Conservation (phyloP, 257 asterid genomes). For the Prunella vulgaris region DNA sequence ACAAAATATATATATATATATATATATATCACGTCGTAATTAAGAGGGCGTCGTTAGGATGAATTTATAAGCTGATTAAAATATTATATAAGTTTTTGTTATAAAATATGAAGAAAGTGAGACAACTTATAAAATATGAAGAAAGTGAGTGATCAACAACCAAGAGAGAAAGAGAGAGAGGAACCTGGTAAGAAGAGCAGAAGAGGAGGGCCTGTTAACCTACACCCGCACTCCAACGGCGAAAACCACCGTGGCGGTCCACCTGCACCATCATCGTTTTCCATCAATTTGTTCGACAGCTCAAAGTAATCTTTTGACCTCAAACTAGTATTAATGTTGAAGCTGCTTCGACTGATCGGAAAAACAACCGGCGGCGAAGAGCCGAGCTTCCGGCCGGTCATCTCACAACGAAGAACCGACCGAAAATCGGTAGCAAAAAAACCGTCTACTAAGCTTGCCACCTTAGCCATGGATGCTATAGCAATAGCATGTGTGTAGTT, state of each 20-base stretch:
- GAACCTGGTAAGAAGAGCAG: neutral
- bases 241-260: neutral
- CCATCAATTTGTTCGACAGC: constrained; percentile 16
- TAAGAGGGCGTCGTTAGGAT: no score
- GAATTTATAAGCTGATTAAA: no score
- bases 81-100: no score
- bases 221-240: neutral
- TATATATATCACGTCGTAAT: no score
- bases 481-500: neutral
- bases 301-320: constrained; percentile 18
- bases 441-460: neutral
- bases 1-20: no score
- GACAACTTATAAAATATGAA: no score
- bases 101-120: no score
- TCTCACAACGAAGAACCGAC: neutral
- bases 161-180: no score
- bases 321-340: neutral
- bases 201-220: neutral
- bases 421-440: neutral
- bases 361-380: neutral
- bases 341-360: neutral
- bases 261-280: neutral
- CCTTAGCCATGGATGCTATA: neutral
- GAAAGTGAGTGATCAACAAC: no score
- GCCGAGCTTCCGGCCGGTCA: neutral